Evolutionary conservation across 108 stramenopile species (phyloP), one percentile per base, ranked within the genome.

Genomic region (Skeletonema tropicum): DNA sequence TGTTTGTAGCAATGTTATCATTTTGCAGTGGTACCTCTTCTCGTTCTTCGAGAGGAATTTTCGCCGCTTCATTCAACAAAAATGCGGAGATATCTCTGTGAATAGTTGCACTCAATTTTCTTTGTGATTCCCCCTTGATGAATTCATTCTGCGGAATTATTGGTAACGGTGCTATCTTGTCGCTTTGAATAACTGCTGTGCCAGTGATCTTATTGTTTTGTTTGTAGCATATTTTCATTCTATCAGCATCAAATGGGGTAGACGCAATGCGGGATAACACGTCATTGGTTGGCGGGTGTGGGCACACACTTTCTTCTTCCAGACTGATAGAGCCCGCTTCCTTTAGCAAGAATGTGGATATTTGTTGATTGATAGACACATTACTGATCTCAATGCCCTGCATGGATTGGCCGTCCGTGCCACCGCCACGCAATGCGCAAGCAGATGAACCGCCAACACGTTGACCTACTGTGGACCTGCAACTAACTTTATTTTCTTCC

Each of bases 121-220:
- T 52, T 6, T 52, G 6, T 7, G 52, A 23, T 3, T 6, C 1
- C 9, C 15, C 6, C 10, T 62, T 6, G 9, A 32, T 35, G 31
- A 62, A 62, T 38, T 62, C 14, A 33, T 38, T 62, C 61, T 62
- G 61, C 61, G 61, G 36, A 10, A 62, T 38, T 11, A 62, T 62
- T 33, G 61, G 11, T 33, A 62, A 38, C 8, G 61, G 36, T 9
- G 33, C 8, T 36, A 2, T 33, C 7, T 21, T 33, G 36, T 17
- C 39, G 23, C 61, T 25, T 4, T 0, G 4, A 19, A 7, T 39
- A 12, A 12, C 12, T 39, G 38, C 10, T 39, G 38, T 11, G 38
- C 2, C 10, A 3, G 12, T 39, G 11, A 2, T 14, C 8, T 19
- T 0, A 7, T 38, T 38, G 19, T 62, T 62, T 19, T 62, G 61